Evolutionary conservation across 228 moss, liverwort and hornwort species (phyloP).

Genomic region (Sphagnum fallax): DNA sequence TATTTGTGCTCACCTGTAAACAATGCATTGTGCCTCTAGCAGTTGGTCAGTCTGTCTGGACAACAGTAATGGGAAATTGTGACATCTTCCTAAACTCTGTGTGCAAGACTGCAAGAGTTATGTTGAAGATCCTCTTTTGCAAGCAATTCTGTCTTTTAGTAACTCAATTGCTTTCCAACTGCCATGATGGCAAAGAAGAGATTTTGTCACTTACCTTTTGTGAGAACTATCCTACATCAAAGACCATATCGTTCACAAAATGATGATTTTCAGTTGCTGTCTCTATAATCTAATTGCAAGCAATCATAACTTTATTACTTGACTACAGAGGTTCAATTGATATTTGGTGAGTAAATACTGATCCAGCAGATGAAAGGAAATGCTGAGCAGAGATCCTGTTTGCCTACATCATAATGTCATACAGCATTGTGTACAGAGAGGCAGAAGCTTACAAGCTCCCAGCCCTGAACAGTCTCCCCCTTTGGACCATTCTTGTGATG

Average conservation of each 20-base stretch:
- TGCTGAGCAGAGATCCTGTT: background rate
- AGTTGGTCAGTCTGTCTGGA: background rate
- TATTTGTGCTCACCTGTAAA: conserved; percentile 69
- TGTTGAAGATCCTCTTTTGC: too few relatives aligned
- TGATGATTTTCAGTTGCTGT: too few relatives aligned
- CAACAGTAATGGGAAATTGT: background rate
- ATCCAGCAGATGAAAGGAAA: background rate
- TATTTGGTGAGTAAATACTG: background rate
- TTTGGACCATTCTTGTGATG: conserved; percentile 11
- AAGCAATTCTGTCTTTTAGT: background rate
- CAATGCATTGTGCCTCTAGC: conserved; percentile 2
- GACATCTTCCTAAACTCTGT: too few relatives aligned
- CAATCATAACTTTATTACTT: background rate
- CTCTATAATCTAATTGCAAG: too few relatives aligned
- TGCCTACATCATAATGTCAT: too few relatives aligned
- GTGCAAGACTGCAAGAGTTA: background rate
- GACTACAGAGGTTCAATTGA: background rate
- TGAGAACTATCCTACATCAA: too few relatives aligned
- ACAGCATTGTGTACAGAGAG: background rate
- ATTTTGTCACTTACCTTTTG: background rate
- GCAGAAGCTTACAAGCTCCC: conserved; percentile 75
- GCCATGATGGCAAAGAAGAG: background rate
- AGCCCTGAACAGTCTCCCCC: conserved; percentile 44
- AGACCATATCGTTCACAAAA: too few relatives aligned
- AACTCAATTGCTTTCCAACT: background rate